Conservation (phyloP, 2,329 filamentous ascomycete genomes). For the Alternaria atra region DNA sequence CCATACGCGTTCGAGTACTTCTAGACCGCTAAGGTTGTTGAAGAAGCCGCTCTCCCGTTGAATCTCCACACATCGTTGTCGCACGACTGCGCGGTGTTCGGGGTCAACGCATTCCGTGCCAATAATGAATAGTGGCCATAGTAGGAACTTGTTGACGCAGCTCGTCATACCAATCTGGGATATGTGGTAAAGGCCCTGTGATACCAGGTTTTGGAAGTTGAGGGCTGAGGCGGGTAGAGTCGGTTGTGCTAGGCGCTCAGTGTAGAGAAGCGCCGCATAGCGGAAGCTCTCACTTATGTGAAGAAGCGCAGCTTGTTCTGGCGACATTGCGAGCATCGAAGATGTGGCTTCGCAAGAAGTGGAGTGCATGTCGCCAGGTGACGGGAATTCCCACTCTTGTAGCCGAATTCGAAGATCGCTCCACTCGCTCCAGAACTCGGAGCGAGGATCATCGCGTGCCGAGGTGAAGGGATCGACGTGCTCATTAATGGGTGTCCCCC, state of each 20-base stretch:
- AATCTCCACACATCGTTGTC: constrained; percentile 83
- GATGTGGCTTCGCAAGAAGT: constrained; percentile 36
- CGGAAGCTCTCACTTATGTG: constrained; percentile 92
- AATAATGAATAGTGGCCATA: constrained; percentile 92
- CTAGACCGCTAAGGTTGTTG: constrained; percentile 87
- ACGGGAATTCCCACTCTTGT: constrained; percentile 78
- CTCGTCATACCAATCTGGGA: constrained; percentile 77
- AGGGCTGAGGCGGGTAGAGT: constrained; percentile 75
- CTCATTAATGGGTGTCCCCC: constrained; percentile 66
- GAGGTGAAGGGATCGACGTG: constrained; percentile 52
- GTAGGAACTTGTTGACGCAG: constrained; percentile 83
- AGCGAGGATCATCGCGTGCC: constrained; percentile 63
- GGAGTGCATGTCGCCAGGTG: constrained; percentile 39
- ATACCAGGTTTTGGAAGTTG: constrained; percentile 84
- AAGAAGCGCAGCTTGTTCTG: constrained; percentile 75
- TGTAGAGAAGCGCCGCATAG: constrained; percentile 87
- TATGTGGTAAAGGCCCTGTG: constrained; percentile 83
- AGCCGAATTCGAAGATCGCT: constrained; percentile 78
- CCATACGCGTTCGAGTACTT: constrained; percentile 88
- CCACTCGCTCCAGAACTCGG: constrained; percentile 86
- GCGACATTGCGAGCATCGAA: constrained; percentile 41
- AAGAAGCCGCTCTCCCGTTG: constrained; percentile 90
- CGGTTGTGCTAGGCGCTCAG: constrained; percentile 84
- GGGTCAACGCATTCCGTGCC: constrained; percentile 89
- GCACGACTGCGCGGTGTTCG: constrained; percentile 79